Percentiles rank a stretch among this genome's conserved stretches.
phyloP scores from a whole-genome alignment of 129 eudicot species.

The Sambucus nigra region DNA sequence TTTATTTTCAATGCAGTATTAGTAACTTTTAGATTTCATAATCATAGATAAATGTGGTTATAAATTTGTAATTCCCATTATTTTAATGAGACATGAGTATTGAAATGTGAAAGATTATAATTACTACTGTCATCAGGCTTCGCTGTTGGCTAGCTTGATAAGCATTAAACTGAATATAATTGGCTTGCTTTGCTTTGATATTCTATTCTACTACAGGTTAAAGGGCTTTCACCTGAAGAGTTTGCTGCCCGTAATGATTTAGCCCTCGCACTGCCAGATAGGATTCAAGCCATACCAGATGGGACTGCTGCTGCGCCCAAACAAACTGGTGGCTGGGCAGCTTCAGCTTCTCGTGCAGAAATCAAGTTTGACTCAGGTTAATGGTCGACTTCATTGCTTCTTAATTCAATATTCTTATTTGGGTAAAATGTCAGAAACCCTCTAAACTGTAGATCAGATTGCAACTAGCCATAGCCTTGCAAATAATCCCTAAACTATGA shows the following conservation, averaged over 20 bases:
- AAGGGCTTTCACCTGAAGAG: conserved; percentile 87
- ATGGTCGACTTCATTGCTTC: neutral
- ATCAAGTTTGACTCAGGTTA: conserved; percentile 87
- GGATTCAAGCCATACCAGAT: conserved; percentile 90
- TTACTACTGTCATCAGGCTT: too few species aligned
- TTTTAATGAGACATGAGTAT: too few species aligned
- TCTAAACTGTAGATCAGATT: too few species aligned
- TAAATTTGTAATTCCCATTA: too few species aligned
- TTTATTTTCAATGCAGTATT: conserved; percentile 1
- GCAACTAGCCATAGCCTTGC: too few species aligned
- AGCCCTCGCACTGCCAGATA: conserved; percentile 83
- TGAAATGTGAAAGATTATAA: too few species aligned
- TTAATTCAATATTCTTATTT: too few species aligned
- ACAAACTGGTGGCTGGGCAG: conserved; percentile 72
- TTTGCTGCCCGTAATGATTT: conserved; percentile 77
- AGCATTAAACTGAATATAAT: neutral
- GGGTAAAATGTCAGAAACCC: too few species aligned
- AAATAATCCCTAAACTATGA: too few species aligned
- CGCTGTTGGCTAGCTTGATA: conserved; percentile 4
- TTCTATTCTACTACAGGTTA: conserved; percentile 45
- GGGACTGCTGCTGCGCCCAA: conserved; percentile 82
- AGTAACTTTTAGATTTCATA: neutral
- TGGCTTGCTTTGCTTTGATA: neutral
- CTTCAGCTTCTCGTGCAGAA: conserved; percentile 68
- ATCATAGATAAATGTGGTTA: too few species aligned